Conservation (phyloP, 2,329 filamentous ascomycete genomes). For the Botrytis cinerea region DNA sequence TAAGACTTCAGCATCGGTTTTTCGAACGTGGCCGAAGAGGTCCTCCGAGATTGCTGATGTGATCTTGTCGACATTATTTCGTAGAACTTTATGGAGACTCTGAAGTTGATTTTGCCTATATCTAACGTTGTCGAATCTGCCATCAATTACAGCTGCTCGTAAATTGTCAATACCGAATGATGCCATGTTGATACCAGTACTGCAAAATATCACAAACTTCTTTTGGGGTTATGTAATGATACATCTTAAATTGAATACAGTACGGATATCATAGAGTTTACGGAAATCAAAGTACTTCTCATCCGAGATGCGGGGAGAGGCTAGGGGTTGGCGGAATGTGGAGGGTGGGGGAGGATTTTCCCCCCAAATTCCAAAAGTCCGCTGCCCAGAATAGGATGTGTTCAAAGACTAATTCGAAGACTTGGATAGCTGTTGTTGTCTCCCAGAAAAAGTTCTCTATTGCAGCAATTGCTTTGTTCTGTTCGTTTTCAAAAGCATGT, state of each 20-base stretch:
- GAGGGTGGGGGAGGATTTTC: not conserved
- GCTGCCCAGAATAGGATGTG: not conserved
- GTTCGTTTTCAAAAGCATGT: not conserved
- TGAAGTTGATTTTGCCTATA: not conserved
- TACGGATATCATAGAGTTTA: not conserved
- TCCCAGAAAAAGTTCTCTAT: not conserved
- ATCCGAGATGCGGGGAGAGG: not conserved
- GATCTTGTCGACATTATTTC: not conserved
- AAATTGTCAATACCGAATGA: not conserved
- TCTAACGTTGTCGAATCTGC: not conserved
- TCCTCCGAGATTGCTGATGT: not conserved
- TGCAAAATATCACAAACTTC: not conserved
- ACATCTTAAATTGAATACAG: not conserved
- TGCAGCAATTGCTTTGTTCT: not conserved
- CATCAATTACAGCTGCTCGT: not conserved
- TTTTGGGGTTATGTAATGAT: not conserved
- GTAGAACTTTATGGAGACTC: not conserved
- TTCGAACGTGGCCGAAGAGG: not conserved
- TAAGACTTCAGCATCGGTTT: not conserved
- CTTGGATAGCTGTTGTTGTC: not conserved
- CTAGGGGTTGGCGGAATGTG: not conserved
- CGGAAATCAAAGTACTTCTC: not conserved
- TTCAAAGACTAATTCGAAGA: not conserved
- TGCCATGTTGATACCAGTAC: not conserved
- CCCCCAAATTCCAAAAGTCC: not conserved